phyloP scores from a whole-genome alignment of 495 filamentous ascomycete species.

The Tuber calosporum region DNA sequence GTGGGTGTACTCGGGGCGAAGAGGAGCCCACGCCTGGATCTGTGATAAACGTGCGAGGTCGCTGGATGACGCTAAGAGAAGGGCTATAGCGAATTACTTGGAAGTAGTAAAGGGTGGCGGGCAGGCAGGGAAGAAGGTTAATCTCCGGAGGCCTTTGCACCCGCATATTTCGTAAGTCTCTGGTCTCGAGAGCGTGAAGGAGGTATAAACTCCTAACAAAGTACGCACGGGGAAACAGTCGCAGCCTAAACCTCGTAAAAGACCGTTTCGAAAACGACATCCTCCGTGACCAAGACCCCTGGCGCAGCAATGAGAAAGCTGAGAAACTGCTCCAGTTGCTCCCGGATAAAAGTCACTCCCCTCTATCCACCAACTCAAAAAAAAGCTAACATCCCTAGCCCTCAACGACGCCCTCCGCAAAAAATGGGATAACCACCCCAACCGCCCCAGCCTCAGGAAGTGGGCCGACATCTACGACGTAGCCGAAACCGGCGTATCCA shows the following conservation, averaged over 20 bases:
- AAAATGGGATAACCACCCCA: slow-evolving; percentile 83
- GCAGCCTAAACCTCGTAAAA: slow-evolving; percentile 75
- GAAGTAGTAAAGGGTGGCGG: slow-evolving; percentile 77
- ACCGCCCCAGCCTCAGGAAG: slow-evolving; percentile 64
- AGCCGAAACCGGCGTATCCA: slow-evolving; percentile 64
- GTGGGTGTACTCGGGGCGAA: slow-evolving; percentile 95
- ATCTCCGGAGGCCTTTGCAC: slow-evolving; percentile 76
- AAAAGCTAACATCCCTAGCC: slow-evolving; percentile 8
- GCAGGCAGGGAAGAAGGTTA: slow-evolving; percentile 80
- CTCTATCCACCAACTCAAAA: too few species aligned
- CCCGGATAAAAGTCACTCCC: slow-evolving; percentile 53
- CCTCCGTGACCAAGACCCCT: slow-evolving; percentile 78
- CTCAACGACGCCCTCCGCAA: slow-evolving; percentile 69
- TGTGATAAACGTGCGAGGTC: slow-evolving; percentile 78
- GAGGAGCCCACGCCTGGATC: slow-evolving; percentile 98
- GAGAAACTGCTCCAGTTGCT: slow-evolving; percentile 70
- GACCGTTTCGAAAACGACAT: slow-evolving; percentile 73
- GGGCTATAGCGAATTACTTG: slow-evolving; percentile 77
- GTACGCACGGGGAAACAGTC: slow-evolving; percentile 44
- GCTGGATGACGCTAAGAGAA: slow-evolving; percentile 75
- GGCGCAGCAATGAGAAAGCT: slow-evolving; percentile 57
- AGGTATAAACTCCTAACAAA: background rate
- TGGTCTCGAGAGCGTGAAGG: background rate
- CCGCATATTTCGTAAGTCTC: slow-evolving; percentile 65
- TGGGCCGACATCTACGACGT: slow-evolving; percentile 89